phyloP scores from a whole-genome alignment of 148 eudicot genomes.

The Tetragonia tetragonoides region DNA sequence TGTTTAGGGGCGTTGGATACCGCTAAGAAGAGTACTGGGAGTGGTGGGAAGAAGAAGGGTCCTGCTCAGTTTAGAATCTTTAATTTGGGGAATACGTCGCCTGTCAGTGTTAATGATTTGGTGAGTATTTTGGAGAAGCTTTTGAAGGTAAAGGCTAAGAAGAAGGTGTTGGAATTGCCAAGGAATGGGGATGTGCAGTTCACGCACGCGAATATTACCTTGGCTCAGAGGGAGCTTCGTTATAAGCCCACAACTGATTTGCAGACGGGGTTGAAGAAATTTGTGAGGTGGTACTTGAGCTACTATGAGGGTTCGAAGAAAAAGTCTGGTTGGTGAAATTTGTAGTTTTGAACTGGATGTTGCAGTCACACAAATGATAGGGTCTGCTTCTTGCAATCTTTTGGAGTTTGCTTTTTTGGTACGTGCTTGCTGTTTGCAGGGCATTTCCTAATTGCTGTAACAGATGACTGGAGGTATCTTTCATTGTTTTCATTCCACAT shows the following conservation, averaged over 20 bases:
- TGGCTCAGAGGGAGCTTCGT: slow-evolving; percentile 57
- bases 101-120: slow-evolving; percentile 55
- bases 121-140: slow-evolving; percentile 64
- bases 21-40: slow-evolving; percentile 69
- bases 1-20: slow-evolving; percentile 73
- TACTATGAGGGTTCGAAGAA: slow-evolving; percentile 44
- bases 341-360: background rate
- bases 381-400: slow-evolving; percentile 10
- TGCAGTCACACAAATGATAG: background rate
- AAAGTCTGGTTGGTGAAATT: slow-evolving; percentile 40
- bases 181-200: slow-evolving; percentile 70
- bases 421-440: slow-evolving; percentile 20
- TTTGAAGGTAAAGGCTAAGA: slow-evolving; percentile 57
- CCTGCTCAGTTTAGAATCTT: slow-evolving; percentile 58
- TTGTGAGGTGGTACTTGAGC: slow-evolving; percentile 63
- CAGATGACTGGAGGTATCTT: slow-evolving; percentile 24
- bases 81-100: slow-evolving; percentile 71
- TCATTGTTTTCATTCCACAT: slow-evolving; percentile 23
- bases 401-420: slow-evolving; percentile 6
- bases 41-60: slow-evolving; percentile 67
- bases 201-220: slow-evolving; percentile 68
- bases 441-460: slow-evolving; percentile 17
- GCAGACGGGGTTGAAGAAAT: slow-evolving; percentile 72
- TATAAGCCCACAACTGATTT: slow-evolving; percentile 64
- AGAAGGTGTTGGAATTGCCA: slow-evolving; percentile 52